phyloP scores from a whole-genome alignment of 2,329 filamentous ascomycete species.

The Drechslera avenae region DNA sequence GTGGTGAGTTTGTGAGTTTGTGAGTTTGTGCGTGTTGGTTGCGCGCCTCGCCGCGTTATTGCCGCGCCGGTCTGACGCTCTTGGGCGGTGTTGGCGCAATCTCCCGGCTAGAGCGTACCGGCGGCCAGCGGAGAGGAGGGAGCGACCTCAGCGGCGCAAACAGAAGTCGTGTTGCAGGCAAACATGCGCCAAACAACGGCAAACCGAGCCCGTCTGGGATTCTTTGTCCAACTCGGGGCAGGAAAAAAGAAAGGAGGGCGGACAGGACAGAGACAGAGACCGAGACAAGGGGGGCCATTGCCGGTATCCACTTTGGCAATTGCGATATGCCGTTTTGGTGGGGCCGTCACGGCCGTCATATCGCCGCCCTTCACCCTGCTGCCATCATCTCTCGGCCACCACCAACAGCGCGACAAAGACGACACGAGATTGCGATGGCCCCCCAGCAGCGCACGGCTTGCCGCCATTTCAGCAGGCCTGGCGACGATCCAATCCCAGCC shows the following conservation, averaged over 20 bases:
- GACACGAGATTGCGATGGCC: slow-evolving; percentile 9
- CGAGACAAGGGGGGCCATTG: too few species aligned
- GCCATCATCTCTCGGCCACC: too few species aligned
- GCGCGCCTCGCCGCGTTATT: slow-evolving; percentile 7
- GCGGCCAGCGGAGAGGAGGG: too few species aligned
- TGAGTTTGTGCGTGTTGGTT: too few species aligned
- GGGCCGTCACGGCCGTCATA: slow-evolving; percentile 1
- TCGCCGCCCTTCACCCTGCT: neutral
- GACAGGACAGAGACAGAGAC: too few species aligned
- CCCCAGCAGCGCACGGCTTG: slow-evolving; percentile 3
- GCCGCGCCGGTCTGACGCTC: slow-evolving; percentile 9
- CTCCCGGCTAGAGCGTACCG: slow-evolving; percentile 3
- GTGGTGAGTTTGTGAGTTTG: too few species aligned
- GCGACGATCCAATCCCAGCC: neutral
- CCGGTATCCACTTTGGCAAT: slow-evolving; percentile 7
- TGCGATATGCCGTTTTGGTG: slow-evolving; percentile 9
- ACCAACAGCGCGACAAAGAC: too few species aligned
- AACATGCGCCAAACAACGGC: neutral
- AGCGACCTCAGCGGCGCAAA: too few species aligned
- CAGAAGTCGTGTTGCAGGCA: neutral
- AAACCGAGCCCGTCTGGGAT: neutral
- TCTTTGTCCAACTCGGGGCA: neutral
- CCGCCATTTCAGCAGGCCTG: slow-evolving; percentile 1
- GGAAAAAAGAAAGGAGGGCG: slow-evolving; percentile 3
- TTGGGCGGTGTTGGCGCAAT: slow-evolving; percentile 16